Percentiles rank a stretch among this genome's conserved stretches.
phyloP scores from a whole-genome alignment of 345 rosid genomes.

The Lepidium sativum region DNA sequence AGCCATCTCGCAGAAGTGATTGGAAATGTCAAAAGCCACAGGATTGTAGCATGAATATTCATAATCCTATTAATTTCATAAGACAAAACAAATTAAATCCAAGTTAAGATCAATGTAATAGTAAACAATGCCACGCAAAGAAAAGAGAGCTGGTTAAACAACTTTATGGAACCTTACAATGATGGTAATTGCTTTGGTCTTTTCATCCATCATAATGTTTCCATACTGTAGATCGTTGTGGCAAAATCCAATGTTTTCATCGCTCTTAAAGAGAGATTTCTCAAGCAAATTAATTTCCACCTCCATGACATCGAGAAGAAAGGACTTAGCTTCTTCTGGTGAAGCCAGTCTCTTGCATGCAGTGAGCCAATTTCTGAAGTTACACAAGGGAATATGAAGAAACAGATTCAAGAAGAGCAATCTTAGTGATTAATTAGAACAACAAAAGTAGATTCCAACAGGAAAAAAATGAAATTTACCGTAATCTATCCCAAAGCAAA shows the following conservation, averaged over 20 bases:
- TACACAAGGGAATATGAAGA: background rate
- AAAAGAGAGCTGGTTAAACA: background rate
- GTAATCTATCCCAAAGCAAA: constrained; percentile 69
- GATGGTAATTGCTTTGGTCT: constrained; percentile 68
- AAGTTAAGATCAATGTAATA: background rate
- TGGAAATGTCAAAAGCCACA: constrained; percentile 81
- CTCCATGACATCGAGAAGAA: constrained; percentile 50
- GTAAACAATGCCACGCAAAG: background rate
- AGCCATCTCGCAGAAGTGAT: constrained; percentile 96
- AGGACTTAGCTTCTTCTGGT: constrained; percentile 53
- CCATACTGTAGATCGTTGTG: constrained; percentile 96
- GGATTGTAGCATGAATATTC: constrained; percentile 90
- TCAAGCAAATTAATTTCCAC: constrained; percentile 53
- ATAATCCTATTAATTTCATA: constrained; percentile 48
- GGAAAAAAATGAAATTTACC: constrained; percentile 30
- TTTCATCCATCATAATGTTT: constrained; percentile 94
- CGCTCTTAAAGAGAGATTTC: constrained; percentile 35
- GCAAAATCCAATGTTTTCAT: constrained; percentile 57
- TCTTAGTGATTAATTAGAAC: background rate
- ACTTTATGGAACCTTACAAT: constrained; percentile 49
- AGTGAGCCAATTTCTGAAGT: constrained; percentile 59
- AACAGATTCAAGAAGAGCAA: background rate
- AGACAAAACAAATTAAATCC: background rate
- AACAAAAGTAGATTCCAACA: background rate
- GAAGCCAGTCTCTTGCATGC: constrained; percentile 56